phyloP scores from a whole-genome alignment of 129 eudicot genomes.

The Saposhnikovia divaricata region DNA sequence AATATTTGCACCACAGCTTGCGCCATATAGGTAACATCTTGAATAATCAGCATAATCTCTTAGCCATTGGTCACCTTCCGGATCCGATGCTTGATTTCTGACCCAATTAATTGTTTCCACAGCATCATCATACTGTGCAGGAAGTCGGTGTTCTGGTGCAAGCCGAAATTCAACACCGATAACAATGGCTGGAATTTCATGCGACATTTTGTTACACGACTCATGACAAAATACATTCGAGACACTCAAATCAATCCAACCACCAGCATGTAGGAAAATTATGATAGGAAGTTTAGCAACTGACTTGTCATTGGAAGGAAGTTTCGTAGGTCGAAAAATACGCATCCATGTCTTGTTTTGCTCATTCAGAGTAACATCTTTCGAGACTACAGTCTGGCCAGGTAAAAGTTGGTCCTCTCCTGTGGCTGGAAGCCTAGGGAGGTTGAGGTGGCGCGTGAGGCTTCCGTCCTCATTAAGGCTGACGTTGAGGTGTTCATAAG shows the following conservation, averaged over 20 bases:
- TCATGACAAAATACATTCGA: constrained; percentile 35
- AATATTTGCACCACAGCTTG: constrained; percentile 56
- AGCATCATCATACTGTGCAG: constrained; percentile 71
- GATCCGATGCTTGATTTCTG: constrained; percentile 28
- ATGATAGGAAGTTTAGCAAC: constrained; percentile 56
- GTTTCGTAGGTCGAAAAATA: constrained; percentile 52
- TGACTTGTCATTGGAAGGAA: constrained; percentile 58
- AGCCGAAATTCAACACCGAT: constrained; percentile 46
- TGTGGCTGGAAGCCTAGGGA: constrained; percentile 52
- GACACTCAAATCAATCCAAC: constrained; percentile 38
- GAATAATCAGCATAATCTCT: constrained; percentile 49
- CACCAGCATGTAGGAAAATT: constrained; percentile 59
- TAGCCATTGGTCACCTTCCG: constrained; percentile 56
- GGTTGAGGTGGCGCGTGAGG: constrained; percentile 36
- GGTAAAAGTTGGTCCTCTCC: constrained; percentile 32
- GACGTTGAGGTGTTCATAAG: constrained; percentile 70
- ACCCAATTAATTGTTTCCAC: constrained; percentile 55
- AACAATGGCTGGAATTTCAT: constrained; percentile 42
- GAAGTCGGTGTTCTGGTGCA: constrained; percentile 73
- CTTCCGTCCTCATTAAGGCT: constrained; percentile 53
- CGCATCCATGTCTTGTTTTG: constrained; percentile 56
- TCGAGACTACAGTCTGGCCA: constrained; percentile 49
- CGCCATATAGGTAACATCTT: constrained; percentile 52
- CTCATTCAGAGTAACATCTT: constrained; percentile 52
- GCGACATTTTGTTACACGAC: constrained; percentile 31